phyloP scores from a whole-genome alignment of 371 early-diverging fungal species.

The Zychaea mexicana region DNA sequence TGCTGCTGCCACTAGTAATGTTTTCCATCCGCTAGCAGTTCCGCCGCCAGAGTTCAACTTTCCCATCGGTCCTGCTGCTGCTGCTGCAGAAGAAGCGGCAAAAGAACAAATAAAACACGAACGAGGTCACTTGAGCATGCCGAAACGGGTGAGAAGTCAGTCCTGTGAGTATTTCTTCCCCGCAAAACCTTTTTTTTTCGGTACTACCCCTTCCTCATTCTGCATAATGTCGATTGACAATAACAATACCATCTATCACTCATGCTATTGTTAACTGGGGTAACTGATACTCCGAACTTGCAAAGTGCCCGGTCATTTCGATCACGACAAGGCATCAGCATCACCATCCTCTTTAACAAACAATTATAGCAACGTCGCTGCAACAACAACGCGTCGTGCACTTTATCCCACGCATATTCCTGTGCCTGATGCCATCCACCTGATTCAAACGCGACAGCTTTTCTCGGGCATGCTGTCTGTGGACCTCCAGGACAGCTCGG shows the following conservation, averaged over 20 bases:
- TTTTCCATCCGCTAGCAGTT: not conserved
- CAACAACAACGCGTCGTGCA: slow-evolving; percentile 13
- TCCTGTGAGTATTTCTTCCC: slow-evolving; percentile 1
- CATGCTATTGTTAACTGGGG: not conserved
- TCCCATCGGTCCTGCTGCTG: not conserved
- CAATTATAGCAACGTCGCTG: not conserved
- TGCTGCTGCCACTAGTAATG: no score
- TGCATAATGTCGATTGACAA: not conserved
- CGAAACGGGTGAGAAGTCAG: slow-evolving; percentile 4
- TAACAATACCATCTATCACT: not conserved
- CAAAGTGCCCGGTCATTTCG: slow-evolving; percentile 1
- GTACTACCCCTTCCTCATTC: not conserved
- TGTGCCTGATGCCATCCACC: slow-evolving; percentile 25
- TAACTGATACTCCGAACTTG: no score
- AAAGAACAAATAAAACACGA: not conserved
- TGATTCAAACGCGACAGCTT: slow-evolving; percentile 21
- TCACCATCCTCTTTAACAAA: no score
- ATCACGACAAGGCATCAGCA: not conserved
- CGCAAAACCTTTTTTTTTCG: not conserved
- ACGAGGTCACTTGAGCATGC: not conserved
- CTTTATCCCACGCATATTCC: slow-evolving; percentile 31
- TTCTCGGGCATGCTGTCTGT: slow-evolving; percentile 37
- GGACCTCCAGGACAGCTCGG: slow-evolving; percentile 40
- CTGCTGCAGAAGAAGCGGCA: not conserved
- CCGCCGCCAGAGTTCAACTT: no score